Conservation (phyloP, 345 rosid species). For the thale cress (Arabidopsis thaliana) region DNA sequence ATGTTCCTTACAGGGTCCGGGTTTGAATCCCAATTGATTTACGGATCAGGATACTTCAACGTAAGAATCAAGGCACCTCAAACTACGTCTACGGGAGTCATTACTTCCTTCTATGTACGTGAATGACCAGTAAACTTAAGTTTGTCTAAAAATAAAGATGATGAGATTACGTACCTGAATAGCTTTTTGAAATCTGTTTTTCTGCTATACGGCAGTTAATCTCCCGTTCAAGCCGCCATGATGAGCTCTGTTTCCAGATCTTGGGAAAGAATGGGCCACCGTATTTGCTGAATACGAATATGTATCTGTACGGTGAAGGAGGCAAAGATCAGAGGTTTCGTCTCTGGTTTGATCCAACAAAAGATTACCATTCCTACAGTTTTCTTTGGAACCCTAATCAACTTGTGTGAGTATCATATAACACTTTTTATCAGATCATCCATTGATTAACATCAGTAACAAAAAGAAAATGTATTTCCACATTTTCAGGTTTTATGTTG, state of each 20-base stretch:
- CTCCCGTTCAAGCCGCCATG: slow-evolving; percentile 44
- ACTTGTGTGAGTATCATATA: slow-evolving; percentile 38
- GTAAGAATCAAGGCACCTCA: slow-evolving; percentile 45
- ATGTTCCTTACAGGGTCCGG: slow-evolving; percentile 42
- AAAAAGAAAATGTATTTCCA: background rate
- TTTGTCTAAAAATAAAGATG: slow-evolving; percentile 1
- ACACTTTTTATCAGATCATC: slow-evolving; percentile 13
- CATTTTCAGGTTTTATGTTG: slow-evolving; percentile 49
- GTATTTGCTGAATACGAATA: slow-evolving; percentile 43
- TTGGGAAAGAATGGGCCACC: slow-evolving; percentile 36
- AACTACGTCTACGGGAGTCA: slow-evolving; percentile 34
- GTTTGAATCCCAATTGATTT: slow-evolving; percentile 39
- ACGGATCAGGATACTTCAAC: slow-evolving; percentile 50
- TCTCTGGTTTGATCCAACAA: slow-evolving; percentile 49
- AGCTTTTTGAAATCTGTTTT: slow-evolving; percentile 4
- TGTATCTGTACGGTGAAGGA: slow-evolving; percentile 43
- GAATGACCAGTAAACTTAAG: slow-evolving; percentile 1
- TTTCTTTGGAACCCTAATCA: slow-evolving; percentile 47
- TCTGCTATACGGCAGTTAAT: slow-evolving; percentile 31
- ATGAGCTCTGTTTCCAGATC: slow-evolving; percentile 46
- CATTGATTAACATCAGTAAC: background rate
- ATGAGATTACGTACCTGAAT: slow-evolving; percentile 11
- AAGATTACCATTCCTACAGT: slow-evolving; percentile 43
- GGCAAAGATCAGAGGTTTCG: slow-evolving; percentile 44
- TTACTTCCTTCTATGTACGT: slow-evolving; percentile 48